Evolutionary conservation across 768 basidiomycete species (phyloP), one percentile per base, ranked within the genome.

Genomic region (Royoungia palumana): DNA sequence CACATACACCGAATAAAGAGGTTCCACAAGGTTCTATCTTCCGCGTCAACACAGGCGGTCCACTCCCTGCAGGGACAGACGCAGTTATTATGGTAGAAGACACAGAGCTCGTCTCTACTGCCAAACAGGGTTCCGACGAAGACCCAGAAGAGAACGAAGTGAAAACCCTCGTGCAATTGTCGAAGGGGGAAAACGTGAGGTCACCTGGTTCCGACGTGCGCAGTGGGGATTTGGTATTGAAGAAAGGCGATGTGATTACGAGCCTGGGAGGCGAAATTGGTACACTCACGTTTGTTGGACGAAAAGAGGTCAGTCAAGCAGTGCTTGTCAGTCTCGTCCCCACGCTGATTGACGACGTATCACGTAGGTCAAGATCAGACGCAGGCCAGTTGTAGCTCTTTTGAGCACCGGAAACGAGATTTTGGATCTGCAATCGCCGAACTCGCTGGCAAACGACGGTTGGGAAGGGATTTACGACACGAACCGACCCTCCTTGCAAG

Each of bases 41-140:
- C 12, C 83, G 92, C 37, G 79, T 95, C 65, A 94, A 93, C 68
- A 95, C 92, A 1, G 92, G 92, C 6, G 86, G 80, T 0, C 87
- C 89, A 0, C 70, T 95, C 3, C 92, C 92, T 2, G 63, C 68
- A 0, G 90, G 87, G 5, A 67, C 85, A 7, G 85, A 94, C 61
- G 72, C 89, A 0, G 84, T 93, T 3, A 83, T 95, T 65, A 94
- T 94, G 91, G 92, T 95, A 17, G 92, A 95, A 68, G 92, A 94
- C 63, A 94, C 92, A 0, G 78, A 80, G 48, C 74, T 95, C 7
- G 72, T 81, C n/a, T 80, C 80, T 3, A 77, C 79, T 2, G 51
- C 67, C 45, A 64, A 70, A 41, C 72, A 72, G 25, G 57, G 60
- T 4, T 63, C 70, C 17, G 69, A 70, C 16, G 55, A 65, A 28